These are phyloP conservation scores for Amaranthus palmeri DNA, from an alignment of 148 eudicot species.

Conservation along the genomic window DNA sequence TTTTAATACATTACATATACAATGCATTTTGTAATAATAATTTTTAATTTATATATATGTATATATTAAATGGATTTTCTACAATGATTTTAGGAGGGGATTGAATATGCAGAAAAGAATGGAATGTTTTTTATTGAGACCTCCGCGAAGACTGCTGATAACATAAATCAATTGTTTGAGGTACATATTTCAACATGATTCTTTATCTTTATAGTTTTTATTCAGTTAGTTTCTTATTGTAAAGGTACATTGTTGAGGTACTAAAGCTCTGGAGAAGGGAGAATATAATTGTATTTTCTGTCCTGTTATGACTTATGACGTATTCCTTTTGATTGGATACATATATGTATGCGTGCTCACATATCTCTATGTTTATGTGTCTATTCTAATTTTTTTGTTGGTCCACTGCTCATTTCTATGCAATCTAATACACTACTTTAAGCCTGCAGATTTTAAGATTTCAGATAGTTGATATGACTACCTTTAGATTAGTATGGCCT, in stretches of 20 bases:
- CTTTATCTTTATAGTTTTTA: background rate
- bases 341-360: too few species aligned
- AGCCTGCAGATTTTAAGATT: too few species aligned
- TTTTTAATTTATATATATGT: background rate
- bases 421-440: too few species aligned
- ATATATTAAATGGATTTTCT: background rate
- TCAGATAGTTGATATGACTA: too few species aligned
- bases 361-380: too few species aligned
- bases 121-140: constrained; percentile 98
- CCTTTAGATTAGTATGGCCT: too few species aligned
- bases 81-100: constrained; percentile 55
- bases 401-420: too few species aligned
- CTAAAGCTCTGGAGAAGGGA: background rate
- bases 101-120: constrained; percentile 82
- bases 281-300: too few species aligned
- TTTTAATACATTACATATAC: background rate
- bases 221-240: background rate
- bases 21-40: background rate
- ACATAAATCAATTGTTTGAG: constrained; percentile 94
- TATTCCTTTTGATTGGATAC: too few species aligned
- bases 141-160: constrained; percentile 97
- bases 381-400: too few species aligned
- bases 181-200: constrained; percentile 27
- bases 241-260: background rate
- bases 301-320: too few species aligned